Evolutionary conservation across 2,329 filamentous ascomycete species (phyloP).

Genomic region (Rachicladosporium sp.): DNA sequence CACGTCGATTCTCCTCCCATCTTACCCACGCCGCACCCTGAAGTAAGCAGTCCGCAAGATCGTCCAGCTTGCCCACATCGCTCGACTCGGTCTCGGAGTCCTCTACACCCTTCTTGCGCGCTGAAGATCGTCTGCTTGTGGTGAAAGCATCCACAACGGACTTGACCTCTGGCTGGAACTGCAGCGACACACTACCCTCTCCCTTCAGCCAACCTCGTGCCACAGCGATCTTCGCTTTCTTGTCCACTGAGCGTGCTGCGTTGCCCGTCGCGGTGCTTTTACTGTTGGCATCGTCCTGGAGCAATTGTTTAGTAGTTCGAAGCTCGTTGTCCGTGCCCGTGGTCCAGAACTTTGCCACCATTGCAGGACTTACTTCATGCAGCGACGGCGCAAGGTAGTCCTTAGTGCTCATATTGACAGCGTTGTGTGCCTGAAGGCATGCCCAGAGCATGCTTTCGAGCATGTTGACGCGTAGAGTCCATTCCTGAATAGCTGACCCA

Average conservation of each 20-base stretch:
- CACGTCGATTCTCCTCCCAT: slow-evolving; percentile 51
- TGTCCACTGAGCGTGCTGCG: slow-evolving; percentile 16
- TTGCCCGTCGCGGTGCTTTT: too few relatives aligned
- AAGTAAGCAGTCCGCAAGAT: slow-evolving; percentile 66
- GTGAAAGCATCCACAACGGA: neutral
- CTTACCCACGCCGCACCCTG: slow-evolving; percentile 66
- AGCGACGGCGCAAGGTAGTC: slow-evolving; percentile 23
- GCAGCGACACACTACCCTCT: slow-evolving; percentile 12
- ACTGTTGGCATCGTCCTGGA: too few relatives aligned
- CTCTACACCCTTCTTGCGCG: slow-evolving; percentile 6
- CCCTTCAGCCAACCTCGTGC: slow-evolving; percentile 42
- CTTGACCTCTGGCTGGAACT: slow-evolving; percentile 23
- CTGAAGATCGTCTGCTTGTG: neutral
- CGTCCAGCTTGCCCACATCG: slow-evolving; percentile 54
- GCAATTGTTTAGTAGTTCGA: too few relatives aligned
- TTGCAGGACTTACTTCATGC: slow-evolving; percentile 39
- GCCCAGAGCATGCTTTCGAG: slow-evolving; percentile 74
- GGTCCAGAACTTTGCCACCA: slow-evolving; percentile 46
- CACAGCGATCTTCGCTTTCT: slow-evolving; percentile 52
- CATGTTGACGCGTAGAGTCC: slow-evolving; percentile 72
- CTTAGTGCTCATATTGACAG: neutral
- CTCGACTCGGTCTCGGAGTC: slow-evolving; percentile 13
- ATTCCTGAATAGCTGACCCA: slow-evolving; percentile 56
- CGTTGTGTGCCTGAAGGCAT: slow-evolving; percentile 45
- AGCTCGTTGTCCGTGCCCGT: slow-evolving; percentile 8